These are phyloP conservation scores for Mycena vitilis DNA, from an alignment of 768 basidiomycete species.

Conservation along the genomic window DNA sequence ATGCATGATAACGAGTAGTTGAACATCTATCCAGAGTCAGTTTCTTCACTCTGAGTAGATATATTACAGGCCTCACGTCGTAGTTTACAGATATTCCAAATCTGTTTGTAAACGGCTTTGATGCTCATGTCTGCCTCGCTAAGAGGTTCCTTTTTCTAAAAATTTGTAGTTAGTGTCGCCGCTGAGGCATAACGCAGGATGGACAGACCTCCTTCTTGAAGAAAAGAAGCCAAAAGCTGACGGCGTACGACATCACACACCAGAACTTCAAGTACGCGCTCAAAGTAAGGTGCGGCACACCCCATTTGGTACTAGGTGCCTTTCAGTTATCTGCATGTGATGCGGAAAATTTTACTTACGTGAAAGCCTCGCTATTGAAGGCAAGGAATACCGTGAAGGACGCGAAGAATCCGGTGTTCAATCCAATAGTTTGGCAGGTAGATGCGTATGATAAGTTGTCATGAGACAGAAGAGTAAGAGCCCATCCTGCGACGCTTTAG, in stretches of 20 bases:
- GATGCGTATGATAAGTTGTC: constrained; percentile 97
- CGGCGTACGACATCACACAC: constrained; percentile 79
- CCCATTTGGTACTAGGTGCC: constrained; percentile 73
- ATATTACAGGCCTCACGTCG: constrained; percentile 68
- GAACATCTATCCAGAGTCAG: constrained; percentile 75
- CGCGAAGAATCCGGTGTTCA: constrained; percentile 95
- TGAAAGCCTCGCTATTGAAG: constrained; percentile 93
- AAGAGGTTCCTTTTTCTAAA: constrained; percentile 78
- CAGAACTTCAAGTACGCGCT: constrained; percentile 89
- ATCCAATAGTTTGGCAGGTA: constrained; percentile 96
- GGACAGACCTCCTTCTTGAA: constrained; percentile 87
- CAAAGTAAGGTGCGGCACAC: constrained; percentile 77
- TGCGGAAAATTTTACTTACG: constrained; percentile 56
- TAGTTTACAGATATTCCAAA: constrained; percentile 93
- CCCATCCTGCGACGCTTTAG: constrained; percentile 67
- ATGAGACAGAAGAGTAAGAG: constrained; percentile 86
- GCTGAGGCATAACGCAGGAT: not conserved
- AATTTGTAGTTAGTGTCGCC: not conserved
- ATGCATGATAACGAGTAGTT: constrained; percentile 87
- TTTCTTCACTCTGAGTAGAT: constrained; percentile 7
- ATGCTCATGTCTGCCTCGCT: constrained; percentile 91
- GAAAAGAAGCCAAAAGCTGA: constrained; percentile 90
- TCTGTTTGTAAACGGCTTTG: constrained; percentile 89
- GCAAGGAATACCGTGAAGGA: constrained; percentile 98
- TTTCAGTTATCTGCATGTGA: constrained; percentile 11